Evolutionary conservation across 2,329 filamentous ascomycete species (phyloP).

Genomic region (Beauveria scarabaeidicola): DNA sequence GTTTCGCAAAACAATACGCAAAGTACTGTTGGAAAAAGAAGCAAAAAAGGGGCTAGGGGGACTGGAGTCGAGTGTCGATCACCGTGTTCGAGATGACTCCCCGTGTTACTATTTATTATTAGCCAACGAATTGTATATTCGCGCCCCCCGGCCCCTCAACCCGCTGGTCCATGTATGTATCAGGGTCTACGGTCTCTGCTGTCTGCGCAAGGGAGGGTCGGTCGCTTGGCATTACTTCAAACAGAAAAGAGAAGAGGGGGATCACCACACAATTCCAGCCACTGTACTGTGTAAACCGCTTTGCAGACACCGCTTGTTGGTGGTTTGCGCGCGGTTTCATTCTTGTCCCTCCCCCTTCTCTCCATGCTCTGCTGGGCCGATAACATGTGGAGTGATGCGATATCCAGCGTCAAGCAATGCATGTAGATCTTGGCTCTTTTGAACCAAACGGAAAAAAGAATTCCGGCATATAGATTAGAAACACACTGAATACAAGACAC

Average conservation of each 20-base stretch:
- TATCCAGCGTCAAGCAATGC: not conserved
- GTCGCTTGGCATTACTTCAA: not conserved
- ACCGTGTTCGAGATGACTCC: not conserved
- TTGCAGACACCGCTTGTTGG: conserved; percentile 7
- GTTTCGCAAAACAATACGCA: not conserved
- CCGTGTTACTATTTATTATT: too few relatives aligned
- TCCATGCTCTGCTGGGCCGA: not conserved
- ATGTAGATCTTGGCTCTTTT: not conserved
- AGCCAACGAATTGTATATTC: too few relatives aligned
- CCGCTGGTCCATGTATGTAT: too few relatives aligned
- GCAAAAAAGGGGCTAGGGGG: not conserved
- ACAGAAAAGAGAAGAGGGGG: not conserved
- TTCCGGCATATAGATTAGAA: too few relatives aligned
- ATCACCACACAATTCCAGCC: not conserved
- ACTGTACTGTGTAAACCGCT: not conserved
- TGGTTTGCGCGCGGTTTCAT: not conserved
- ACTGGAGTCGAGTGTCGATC: not conserved
- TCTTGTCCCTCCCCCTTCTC: too few relatives aligned
- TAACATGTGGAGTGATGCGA: not conserved
- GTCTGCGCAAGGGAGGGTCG: not conserved
- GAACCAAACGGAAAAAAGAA: too few relatives aligned
- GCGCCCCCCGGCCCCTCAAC: too few relatives aligned
- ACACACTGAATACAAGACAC: not conserved
- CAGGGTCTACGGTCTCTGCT: too few relatives aligned
- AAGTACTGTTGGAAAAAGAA: not conserved